Evolutionary conservation across 2,329 filamentous ascomycete genomes (phyloP), one percentile per base, ranked within the genome.

Genomic region (Clathrospora elynae): DNA sequence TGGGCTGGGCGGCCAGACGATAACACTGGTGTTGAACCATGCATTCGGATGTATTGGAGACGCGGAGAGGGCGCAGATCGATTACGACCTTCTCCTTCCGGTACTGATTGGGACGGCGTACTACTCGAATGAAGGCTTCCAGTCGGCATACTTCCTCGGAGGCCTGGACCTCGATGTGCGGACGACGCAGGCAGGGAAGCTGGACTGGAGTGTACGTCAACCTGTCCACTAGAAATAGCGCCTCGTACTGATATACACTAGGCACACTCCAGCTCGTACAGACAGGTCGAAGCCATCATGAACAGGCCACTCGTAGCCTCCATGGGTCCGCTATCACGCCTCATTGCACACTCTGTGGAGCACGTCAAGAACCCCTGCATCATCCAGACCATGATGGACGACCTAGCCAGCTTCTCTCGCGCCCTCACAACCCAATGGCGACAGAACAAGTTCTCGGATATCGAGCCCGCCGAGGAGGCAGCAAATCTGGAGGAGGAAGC

Each of bases 11-110:
- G 67, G 67, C 17, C 70, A 73, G 29, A 70, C 67, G 5, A 80
- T 92, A 19, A 80, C 85, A 0, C 77, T 93, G 57, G 84, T 88
- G 0, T 72, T 95, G 51, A 89, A 87, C 55, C 88, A 90, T 62
- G 83, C 83, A 1, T 91, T 95, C 55, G 84, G 86, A 3, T 75
- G 87, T 17, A 71, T 95, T 6, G 83, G 85, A 0, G 80, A 84
- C 36, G 67, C 72, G 3, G 78, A 85, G 43, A 78, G 79, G 51
- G 69, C 72, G 5, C 72, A 77, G 32, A 65, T 95, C 25, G 76
- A 90, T 57, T 86, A 85, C 68, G 81, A 90, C 54, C 39, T 64
- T 4, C 73, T 96, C 13, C 74, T 96, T 7, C 88, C 89, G 0
- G 75, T 88, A 0, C 73, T 87, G 24, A 75, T 88, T 22, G 81